Conservation (phyloP, 192 early-diverging fungal genomes). For the Spizellomyces sp. region DNA sequence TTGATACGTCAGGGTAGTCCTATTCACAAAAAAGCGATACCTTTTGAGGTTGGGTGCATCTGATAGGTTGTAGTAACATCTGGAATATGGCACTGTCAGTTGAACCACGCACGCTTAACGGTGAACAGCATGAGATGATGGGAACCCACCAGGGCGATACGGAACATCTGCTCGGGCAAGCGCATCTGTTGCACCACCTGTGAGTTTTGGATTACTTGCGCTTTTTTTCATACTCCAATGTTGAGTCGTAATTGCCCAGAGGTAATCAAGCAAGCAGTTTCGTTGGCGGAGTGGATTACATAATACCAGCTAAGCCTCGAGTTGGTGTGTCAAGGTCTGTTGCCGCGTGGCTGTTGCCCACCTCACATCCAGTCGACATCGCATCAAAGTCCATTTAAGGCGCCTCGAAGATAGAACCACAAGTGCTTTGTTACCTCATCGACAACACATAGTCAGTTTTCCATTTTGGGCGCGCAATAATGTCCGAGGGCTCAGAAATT, state of each 20-base stretch:
- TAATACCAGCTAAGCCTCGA: too few relatives aligned
- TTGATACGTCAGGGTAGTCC: not conserved
- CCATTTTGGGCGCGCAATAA: not conserved
- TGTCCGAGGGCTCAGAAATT: slow-evolving; percentile 66
- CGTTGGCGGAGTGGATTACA: too few relatives aligned
- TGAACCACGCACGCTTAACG: not conserved
- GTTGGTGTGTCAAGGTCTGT: too few relatives aligned
- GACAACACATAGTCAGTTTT: not conserved
- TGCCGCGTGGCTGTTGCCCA: too few relatives aligned
- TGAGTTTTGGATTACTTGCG: too few relatives aligned
- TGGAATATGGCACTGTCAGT: not conserved
- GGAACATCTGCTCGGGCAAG: not conserved
- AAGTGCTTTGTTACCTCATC: not conserved
- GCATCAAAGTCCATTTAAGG: too few relatives aligned
- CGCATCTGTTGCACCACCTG: slow-evolving; percentile 1
- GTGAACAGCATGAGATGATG: not conserved
- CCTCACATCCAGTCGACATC: too few relatives aligned
- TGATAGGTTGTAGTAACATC: slow-evolving; percentile 7
- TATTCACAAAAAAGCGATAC: not conserved
- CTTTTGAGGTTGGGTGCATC: slow-evolving; percentile 25
- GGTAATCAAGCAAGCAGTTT: too few relatives aligned
- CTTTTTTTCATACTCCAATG: too few relatives aligned
- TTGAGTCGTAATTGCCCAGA: too few relatives aligned
- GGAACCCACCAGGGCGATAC: not conserved
- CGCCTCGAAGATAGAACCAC: too few relatives aligned